A percentile compares a stretch with the other conserved stretches of the same genome.
Conservation (phyloP, 2,329 filamentous ascomycete species). For the Daldinia sp. region DNA sequence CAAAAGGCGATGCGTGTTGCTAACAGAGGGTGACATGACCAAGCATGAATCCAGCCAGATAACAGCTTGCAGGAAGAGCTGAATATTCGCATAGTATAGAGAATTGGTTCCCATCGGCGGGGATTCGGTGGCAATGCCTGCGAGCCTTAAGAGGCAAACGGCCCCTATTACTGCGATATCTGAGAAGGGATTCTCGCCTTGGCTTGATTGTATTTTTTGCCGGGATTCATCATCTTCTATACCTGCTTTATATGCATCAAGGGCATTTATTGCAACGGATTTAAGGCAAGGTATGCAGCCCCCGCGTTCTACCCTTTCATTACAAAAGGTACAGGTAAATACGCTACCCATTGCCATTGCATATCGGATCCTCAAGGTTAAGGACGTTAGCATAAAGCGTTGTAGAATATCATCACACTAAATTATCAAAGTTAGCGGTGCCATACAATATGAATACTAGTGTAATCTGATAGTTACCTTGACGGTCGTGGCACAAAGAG, state of each 20-base stretch:
- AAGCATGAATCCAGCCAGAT: slow-evolving; percentile 64
- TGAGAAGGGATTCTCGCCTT: slow-evolving; percentile 44
- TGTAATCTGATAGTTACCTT: slow-evolving; percentile 48
- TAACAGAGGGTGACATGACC: slow-evolving; percentile 56
- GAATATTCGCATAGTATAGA: slow-evolving; percentile 44
- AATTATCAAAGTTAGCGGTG: slow-evolving; percentile 11
- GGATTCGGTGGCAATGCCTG: slow-evolving; percentile 25
- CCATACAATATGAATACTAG: slow-evolving; percentile 5
- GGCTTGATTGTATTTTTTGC: slow-evolving; percentile 18
- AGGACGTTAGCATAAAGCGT: slow-evolving; percentile 26
- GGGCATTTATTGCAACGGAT: slow-evolving; percentile 40
- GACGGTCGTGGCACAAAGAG: slow-evolving; percentile 46
- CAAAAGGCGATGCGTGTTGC: slow-evolving; percentile 62
- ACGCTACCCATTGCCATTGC: slow-evolving; percentile 35
- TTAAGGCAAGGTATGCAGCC: slow-evolving; percentile 45
- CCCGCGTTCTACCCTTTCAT: slow-evolving; percentile 1
- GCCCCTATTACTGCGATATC: slow-evolving; percentile 47
- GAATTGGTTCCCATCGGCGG: slow-evolving; percentile 30
- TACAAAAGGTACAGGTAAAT: slow-evolving; percentile 38
- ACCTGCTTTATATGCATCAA: slow-evolving; percentile 40
- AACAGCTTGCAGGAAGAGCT: slow-evolving; percentile 61
- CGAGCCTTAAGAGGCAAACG: slow-evolving; percentile 48
- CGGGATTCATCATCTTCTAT: slow-evolving; percentile 36
- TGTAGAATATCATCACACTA: slow-evolving; percentile 36
- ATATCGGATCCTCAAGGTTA: slow-evolving; percentile 39